Percentiles rank a stretch among this genome's conserved stretches.
Evolutionary conservation across 108 stramenopile species (phyloP).

Genomic region (Skeletonema menzelii): DNA sequence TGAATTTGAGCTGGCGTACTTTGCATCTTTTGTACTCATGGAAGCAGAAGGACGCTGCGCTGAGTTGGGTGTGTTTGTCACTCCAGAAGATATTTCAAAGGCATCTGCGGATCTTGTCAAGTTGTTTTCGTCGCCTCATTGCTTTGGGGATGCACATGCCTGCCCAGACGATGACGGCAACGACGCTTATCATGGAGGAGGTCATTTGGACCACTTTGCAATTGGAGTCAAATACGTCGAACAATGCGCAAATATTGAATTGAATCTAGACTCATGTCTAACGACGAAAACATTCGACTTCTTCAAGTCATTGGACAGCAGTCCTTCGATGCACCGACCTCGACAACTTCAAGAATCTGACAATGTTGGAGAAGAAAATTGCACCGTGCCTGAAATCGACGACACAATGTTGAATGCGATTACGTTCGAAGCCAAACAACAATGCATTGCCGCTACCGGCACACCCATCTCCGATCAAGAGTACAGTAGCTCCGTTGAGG

Average conservation of each 20-base stretch:
- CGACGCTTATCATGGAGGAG: background rate
- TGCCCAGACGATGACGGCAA: constrained; percentile 14
- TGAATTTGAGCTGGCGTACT: background rate
- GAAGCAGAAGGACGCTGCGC: constrained; percentile 12
- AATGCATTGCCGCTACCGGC: constrained; percentile 1
- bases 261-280: constrained; percentile 17
- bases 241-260: constrained; percentile 15
- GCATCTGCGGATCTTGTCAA: constrained; percentile 19
- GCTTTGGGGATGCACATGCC: constrained; percentile 10
- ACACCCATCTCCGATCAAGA: constrained; percentile 23
- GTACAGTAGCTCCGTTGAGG: constrained; percentile 6
- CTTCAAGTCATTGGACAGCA: background rate
- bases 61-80: constrained; percentile 1
- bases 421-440: background rate
- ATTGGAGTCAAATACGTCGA: constrained; percentile 28
- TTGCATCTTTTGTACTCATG: constrained; percentile 4
- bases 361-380: constrained; percentile 6
- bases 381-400: constrained; percentile 36
- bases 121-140: constrained; percentile 15
- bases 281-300: constrained; percentile 6
- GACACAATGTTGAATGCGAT: constrained; percentile 4
- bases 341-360: background rate
- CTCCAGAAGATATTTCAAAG: constrained; percentile 12
- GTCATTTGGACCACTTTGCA: background rate
- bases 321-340: background rate